Evolutionary conservation across 129 eudicot genomes (phyloP).

Genomic region (Tagetes patula): DNA sequence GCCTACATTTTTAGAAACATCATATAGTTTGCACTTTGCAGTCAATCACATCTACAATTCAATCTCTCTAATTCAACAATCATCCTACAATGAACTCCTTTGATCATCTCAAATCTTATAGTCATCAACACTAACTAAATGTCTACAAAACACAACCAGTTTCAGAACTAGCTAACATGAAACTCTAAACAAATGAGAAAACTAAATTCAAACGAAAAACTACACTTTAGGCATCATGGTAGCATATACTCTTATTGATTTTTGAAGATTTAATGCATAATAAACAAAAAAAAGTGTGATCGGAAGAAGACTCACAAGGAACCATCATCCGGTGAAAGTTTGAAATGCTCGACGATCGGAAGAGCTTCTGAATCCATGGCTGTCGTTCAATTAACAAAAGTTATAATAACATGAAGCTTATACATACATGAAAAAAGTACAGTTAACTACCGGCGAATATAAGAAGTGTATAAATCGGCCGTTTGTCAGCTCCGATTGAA

Average conservation of each 20-base stretch:
- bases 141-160: constrained; percentile 2
- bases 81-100: background rate
- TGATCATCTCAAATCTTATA: background rate
- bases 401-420: background rate
- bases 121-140: constrained; percentile 2
- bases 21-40: background rate
- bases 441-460: constrained; percentile 56
- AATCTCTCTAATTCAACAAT: background rate
- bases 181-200: background rate
- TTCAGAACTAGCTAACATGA: background rate
- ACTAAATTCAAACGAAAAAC: constrained; percentile 8
- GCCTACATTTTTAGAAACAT: too few species aligned
- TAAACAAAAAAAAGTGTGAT: background rate
- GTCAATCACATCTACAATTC: constrained; percentile 2
- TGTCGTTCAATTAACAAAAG: constrained; percentile 27
- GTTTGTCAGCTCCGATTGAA: constrained; percentile 20
- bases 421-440: background rate
- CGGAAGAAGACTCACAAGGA: constrained; percentile 48
- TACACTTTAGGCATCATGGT: background rate
- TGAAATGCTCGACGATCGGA: constrained; percentile 54
- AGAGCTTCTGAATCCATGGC: constrained; percentile 86
- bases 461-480: constrained; percentile 50
- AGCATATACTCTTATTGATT: too few species aligned
- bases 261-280: too few species aligned
- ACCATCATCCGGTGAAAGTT: constrained; percentile 50